Evolutionary conservation across 345 rosid genomes (phyloP).

Genomic region (Pistacia vera): DNA sequence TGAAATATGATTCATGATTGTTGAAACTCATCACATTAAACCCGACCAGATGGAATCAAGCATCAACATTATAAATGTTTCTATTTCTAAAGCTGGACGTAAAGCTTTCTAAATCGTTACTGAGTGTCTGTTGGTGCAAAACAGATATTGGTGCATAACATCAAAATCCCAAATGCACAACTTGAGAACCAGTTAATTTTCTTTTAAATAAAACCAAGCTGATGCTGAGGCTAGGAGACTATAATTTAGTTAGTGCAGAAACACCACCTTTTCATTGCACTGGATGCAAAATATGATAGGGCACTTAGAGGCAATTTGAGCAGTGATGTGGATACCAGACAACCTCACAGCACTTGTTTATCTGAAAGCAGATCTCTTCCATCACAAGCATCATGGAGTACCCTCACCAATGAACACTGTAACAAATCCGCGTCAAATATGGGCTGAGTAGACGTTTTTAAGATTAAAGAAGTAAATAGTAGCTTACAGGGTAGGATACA

Average conservation of each 20-base stretch:
- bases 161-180: not conserved
- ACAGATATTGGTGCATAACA: not conserved
- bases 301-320: not conserved
- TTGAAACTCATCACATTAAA: not conserved
- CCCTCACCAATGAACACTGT: not conserved
- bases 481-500: slow-evolving; percentile 11
- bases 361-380: not conserved
- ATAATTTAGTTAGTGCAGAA: not conserved
- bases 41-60: not conserved
- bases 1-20: not conserved
- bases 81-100: not conserved
- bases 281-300: not conserved
- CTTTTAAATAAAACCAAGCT: not conserved
- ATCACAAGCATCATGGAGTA: not conserved
- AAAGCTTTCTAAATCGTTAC: not conserved
- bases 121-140: not conserved
- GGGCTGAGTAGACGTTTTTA: not conserved
- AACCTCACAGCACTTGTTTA: not conserved
- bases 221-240: not conserved
- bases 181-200: not conserved
- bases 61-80: not conserved
- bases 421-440: not conserved
- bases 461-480: slow-evolving; percentile 11
- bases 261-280: not conserved
- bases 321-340: not conserved